Evolutionary conservation across 371 early-diverging fungal species (phyloP), one percentile per base, ranked within the genome.

Genomic region (Funneliformis caledonium): DNA sequence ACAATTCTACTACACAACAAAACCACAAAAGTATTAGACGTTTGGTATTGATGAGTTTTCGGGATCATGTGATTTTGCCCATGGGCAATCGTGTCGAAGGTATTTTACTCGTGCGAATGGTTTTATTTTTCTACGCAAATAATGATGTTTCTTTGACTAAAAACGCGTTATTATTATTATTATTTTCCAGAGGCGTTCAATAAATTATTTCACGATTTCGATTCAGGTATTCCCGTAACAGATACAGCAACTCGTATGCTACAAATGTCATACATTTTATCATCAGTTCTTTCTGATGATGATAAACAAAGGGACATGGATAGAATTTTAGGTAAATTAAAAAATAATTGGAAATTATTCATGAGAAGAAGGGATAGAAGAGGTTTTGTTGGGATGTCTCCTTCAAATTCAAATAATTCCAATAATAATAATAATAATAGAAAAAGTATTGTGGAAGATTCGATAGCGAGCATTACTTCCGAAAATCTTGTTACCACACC

Each of bases 231-330:
- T 62, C 91, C 91, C 22, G 89, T 92, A 12, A 88, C 90, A 16
- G 94, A 94, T 26, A 91, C 92, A 8, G 92, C 93, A 9, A 87
- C 93, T 33, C 90, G 93, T 60, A 89, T 93, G 89, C 83, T 93
- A 22, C 95, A 95, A 81, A 95, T 95, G 95, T 92, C 93, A 4
- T 90, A 90, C 4, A 82, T 94, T 9, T 76, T 92, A 37, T 90
- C 91, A 2, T 90, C 92, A 59, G 87, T 90, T 26, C 89, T 90
- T 2, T 86, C 86, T 10, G 83, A 81, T 11, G 86, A 86, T 52
- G 87, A 86, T 26, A 88, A 89, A 56, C 89, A 91, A 76, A 82
- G 85, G 64, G 85, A 87, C 56, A 89, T 92, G 78, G 92, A 91
- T 77, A 82, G 90, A 52, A 88, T 91, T 2, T 84, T 90, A 33